Base-by-base conservation (phyloP, 2,329 filamentous ascomycete genomes). In the Aureobasidium namibiae region DNA sequence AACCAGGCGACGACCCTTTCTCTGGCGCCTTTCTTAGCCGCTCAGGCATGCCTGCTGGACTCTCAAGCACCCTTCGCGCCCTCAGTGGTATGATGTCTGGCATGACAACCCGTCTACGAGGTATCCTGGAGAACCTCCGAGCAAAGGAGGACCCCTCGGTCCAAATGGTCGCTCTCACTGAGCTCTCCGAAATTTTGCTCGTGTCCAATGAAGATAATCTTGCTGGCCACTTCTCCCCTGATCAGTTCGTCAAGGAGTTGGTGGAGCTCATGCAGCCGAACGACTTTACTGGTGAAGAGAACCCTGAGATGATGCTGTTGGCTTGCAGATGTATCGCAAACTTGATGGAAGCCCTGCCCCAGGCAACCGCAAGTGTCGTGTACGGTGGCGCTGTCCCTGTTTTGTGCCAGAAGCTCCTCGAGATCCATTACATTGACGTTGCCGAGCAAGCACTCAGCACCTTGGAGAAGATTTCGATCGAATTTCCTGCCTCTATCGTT, bases 181-280 rank as follows among this genome's bases (percentile, higher is more conserved):
- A 97, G 66, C 79, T 99, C 7, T 96, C 92, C 0, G 92, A 99
- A 73, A 86, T 97, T 57, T 78, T 99, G 5, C 79, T 99, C 31
- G 89, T 99, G 38, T 96, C 92, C 11, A 97, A 94, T 65, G 94
- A 99, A 74, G 94, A 99, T 70, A 96, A 95, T 65, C 81, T 99
- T 11, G 90, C 92, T 1, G 94, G 94, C 4, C 90, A 96, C 68
- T 97, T 99, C 72, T 90, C 90, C 0, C 90, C 94, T 2, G 94
- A 99, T 74, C 83, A 89, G 9, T 97, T 94, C 69, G 90, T 99
- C 59, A 96, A 96, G 74, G 94, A 99, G 74, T 79, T 99, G 56
- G 91, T 99, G 49, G 75, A 81, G 13, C 76, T 99, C 66, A 97
- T 99, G 94, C 88, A 95, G 66, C 88, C 90, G 2, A 90, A 89